Conservation (phyloP, 2,329 filamentous ascomycete genomes). For the Claviceps digitariae region DNA sequence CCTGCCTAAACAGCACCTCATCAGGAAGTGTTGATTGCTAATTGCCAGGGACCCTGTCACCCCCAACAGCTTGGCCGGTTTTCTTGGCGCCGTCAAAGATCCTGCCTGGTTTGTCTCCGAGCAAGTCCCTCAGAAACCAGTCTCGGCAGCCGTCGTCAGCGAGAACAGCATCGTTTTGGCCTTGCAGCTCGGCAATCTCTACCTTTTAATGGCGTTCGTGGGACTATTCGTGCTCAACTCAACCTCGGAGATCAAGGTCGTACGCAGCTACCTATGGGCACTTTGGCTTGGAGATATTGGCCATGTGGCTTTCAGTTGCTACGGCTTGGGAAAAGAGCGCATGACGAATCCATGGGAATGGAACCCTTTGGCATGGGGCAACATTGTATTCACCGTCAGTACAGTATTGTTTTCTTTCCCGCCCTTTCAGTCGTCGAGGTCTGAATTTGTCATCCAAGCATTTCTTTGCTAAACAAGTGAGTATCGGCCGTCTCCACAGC, state of each 20-base stretch:
- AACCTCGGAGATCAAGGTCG: slow-evolving; percentile 50
- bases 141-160: slow-evolving; percentile 20
- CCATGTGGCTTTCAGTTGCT: slow-evolving; percentile 48
- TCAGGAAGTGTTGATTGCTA: slow-evolving; percentile 5
- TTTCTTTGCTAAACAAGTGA: background rate
- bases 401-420: background rate
- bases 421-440: background rate
- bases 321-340: slow-evolving; percentile 41
- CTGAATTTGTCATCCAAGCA: background rate
- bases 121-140: slow-evolving; percentile 35
- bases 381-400: slow-evolving; percentile 51
- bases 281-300: slow-evolving; percentile 54
- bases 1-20: background rate
- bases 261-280: slow-evolving; percentile 53
- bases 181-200: slow-evolving; percentile 56
- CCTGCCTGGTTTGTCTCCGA: slow-evolving; percentile 50
- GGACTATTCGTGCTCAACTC: slow-evolving; percentile 50
- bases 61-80: slow-evolving; percentile 41
- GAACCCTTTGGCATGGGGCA: slow-evolving; percentile 63
- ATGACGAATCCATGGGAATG: slow-evolving; percentile 42
- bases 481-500: slow-evolving; percentile 16
- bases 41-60: slow-evolving; percentile 2
- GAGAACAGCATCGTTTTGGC: slow-evolving; percentile 42
- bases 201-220: slow-evolving; percentile 50
- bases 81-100: slow-evolving; percentile 39